Evolutionary conservation across 2,329 filamentous ascomycete species (phyloP).

Genomic region (Rhynchosporium agropyri): DNA sequence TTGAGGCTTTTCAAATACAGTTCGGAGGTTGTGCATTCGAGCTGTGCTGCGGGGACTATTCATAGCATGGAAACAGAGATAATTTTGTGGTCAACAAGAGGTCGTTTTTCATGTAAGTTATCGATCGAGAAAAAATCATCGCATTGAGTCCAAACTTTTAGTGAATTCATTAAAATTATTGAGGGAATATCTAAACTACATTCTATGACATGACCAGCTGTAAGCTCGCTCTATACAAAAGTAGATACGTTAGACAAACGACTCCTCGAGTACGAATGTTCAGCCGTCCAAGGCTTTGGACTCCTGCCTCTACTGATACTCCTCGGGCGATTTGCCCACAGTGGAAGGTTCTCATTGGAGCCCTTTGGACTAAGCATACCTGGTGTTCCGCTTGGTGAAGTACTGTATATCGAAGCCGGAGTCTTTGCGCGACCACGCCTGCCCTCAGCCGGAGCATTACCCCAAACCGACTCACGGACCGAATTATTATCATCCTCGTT

Average conservation of each 20-base stretch:
- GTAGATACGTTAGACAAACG: slow-evolving; percentile 14
- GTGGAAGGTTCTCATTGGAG: slow-evolving; percentile 12
- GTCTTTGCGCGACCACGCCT: background rate
- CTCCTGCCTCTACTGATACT: slow-evolving; percentile 14
- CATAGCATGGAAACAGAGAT: too few relatives aligned
- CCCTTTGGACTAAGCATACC: slow-evolving; percentile 1
- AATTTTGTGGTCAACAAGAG: too few relatives aligned
- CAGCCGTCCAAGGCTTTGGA: slow-evolving; percentile 10
- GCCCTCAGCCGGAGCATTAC: slow-evolving; percentile 8
- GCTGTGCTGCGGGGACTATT: too few relatives aligned
- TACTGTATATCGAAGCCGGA: background rate
- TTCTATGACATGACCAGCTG: slow-evolving; percentile 32
- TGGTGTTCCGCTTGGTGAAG: background rate
- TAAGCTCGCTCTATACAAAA: background rate
- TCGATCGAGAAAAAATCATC: background rate
- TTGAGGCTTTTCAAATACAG: too few relatives aligned
- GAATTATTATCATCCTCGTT: slow-evolving; percentile 17
- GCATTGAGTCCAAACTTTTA: too few relatives aligned
- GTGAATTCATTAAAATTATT: slow-evolving; percentile 3
- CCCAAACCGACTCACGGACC: slow-evolving; percentile 13
- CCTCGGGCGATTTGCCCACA: slow-evolving; percentile 14
- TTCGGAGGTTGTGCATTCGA: too few relatives aligned
- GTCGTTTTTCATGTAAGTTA: background rate
- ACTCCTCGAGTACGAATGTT: slow-evolving; percentile 16
- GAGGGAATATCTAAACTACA: background rate